A percentile compares a stretch with the other conserved stretches of the same genome.
Evolutionary conservation across 768 basidiomycete species (phyloP).

Genomic region (Russula sp.): DNA sequence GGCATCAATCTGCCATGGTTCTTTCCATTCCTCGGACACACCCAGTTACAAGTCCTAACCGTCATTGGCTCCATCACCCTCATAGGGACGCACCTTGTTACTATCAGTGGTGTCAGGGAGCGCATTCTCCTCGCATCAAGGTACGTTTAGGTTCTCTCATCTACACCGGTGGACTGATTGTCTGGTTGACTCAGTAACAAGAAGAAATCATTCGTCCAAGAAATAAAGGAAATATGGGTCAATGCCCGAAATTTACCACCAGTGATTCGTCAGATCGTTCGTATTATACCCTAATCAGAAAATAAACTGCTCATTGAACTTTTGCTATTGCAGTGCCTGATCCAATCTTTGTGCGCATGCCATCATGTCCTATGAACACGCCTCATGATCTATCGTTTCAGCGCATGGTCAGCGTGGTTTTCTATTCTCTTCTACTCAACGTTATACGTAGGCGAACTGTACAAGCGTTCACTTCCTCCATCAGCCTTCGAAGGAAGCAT

Average conservation of each 20-base stretch:
- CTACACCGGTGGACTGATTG: not conserved
- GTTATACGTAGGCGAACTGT: slow-evolving; percentile 81
- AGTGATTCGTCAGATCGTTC: slow-evolving; percentile 39
- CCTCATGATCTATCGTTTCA: slow-evolving; percentile 25
- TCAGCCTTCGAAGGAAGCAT: slow-evolving; percentile 24
- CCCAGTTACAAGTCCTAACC: slow-evolving; percentile 75
- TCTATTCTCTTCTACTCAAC: slow-evolving; percentile 86
- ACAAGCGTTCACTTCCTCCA: slow-evolving; percentile 45
- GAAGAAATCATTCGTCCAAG: slow-evolving; percentile 32
- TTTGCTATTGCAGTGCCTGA: slow-evolving; percentile 46
- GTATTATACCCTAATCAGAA: slow-evolving; percentile 24
- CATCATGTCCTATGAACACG: not conserved
- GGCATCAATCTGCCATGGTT: slow-evolving; percentile 65
- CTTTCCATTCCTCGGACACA: slow-evolving; percentile 69
- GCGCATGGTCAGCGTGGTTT: slow-evolving; percentile 88
- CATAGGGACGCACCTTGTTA: slow-evolving; percentile 54
- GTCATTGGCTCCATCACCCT: slow-evolving; percentile 67
- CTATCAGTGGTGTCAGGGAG: slow-evolving; percentile 59
- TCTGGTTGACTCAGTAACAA: slow-evolving; percentile 16
- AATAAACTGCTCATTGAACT: not conserved
- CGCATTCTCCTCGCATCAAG: slow-evolving; percentile 50
- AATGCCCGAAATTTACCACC: slow-evolving; percentile 48
- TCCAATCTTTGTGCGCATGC: slow-evolving; percentile 63
- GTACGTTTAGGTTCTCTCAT: slow-evolving; percentile 24
- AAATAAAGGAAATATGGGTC: slow-evolving; percentile 61